These are phyloP conservation scores for Lachancea meyersii DNA, from an alignment of 805 yeast genomes.

Conservation along the genomic window DNA sequence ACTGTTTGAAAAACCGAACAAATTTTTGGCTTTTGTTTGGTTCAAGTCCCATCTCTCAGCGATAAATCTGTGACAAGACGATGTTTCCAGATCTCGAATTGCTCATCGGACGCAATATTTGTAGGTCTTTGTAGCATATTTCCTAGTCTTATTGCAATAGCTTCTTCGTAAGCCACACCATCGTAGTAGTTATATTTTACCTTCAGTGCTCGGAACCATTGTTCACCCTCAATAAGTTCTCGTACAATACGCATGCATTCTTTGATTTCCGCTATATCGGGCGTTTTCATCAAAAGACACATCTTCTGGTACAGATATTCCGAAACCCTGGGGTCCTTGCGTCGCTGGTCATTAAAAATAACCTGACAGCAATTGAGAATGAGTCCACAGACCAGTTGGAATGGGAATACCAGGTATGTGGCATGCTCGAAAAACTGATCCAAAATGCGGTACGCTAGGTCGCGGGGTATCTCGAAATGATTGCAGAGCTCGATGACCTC, in stretches of 20 bases:
- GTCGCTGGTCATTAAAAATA: conserved; percentile 44
- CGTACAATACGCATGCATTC: conserved; percentile 50
- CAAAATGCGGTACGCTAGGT: conserved; percentile 44
- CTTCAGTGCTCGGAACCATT: conserved; percentile 58
- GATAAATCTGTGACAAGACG: conserved; percentile 27
- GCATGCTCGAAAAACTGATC: conserved; percentile 46
- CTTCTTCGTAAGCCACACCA: conserved; percentile 24
- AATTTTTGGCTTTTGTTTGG: no score
- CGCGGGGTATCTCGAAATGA: conserved; percentile 54
- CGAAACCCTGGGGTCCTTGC: conserved; percentile 44
- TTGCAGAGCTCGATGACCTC: conserved; percentile 49
- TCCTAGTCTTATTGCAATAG: conserved; percentile 26
- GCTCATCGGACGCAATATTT: conserved; percentile 29
- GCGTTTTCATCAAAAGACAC: conserved; percentile 47
- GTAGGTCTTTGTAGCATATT: conserved; percentile 34
- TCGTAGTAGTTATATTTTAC: conserved; percentile 35
- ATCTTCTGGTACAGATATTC: conserved; percentile 45
- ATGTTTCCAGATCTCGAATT: conserved; percentile 32
- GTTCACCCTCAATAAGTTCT: conserved; percentile 47
- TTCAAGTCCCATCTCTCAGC: conserved; percentile 15
- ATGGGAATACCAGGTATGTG: conserved; percentile 52
- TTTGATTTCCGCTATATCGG: conserved; percentile 41
- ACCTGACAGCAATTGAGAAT: conserved; percentile 52
- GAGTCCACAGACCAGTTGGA: conserved; percentile 66
- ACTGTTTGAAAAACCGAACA: no score